Evolutionary conservation across 1,284 basidiomycete species (phyloP).

Genomic region (Earliella scabrosa): DNA sequence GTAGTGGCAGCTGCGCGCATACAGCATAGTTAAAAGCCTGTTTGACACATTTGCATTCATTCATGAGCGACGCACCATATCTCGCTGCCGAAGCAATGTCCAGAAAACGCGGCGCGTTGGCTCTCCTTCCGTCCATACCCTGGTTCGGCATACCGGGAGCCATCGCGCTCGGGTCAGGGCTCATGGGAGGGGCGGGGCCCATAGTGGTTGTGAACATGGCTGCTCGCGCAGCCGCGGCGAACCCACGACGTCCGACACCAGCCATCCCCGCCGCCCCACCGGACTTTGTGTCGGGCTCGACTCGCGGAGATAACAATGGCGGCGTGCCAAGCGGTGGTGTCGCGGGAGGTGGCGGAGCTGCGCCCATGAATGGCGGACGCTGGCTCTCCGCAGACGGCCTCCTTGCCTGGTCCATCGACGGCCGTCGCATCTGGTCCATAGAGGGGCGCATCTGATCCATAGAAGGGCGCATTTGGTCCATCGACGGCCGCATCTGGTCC

Average conservation of each 20-base stretch:
- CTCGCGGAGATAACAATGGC: slow-evolving; percentile 18
- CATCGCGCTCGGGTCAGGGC: slow-evolving; percentile 5
- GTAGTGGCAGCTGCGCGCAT: slow-evolving; percentile 27
- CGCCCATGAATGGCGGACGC: slow-evolving; percentile 16
- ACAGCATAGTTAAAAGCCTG: neutral
- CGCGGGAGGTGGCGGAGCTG: slow-evolving; percentile 12
- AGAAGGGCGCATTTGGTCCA: slow-evolving; percentile 4
- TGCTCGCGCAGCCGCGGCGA: slow-evolving; percentile 78
- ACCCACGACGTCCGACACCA: slow-evolving; percentile 84
- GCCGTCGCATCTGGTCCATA: slow-evolving; percentile 7
- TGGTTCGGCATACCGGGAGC: slow-evolving; percentile 23
- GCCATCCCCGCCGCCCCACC: slow-evolving; percentile 90
- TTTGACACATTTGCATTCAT: neutral
- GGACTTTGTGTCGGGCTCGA: slow-evolving; percentile 65
- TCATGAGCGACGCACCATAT: slow-evolving; percentile 31
- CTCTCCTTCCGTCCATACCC: slow-evolving; percentile 41
- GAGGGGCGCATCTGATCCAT: slow-evolving; percentile 16
- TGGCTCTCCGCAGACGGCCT: slow-evolving; percentile 13
- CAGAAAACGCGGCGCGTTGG: slow-evolving; percentile 54
- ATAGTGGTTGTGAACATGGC: slow-evolving; percentile 54
- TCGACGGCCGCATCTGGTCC: slow-evolving; percentile 20
- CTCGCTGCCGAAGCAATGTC: slow-evolving; percentile 46
- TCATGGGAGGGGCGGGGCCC: slow-evolving; percentile 9
- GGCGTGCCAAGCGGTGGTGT: slow-evolving; percentile 19
- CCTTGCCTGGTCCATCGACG: slow-evolving; percentile 9